Base-by-base conservation (phyloP, 2,329 filamentous ascomycete species). In the Pseudonectria buxi region DNA sequence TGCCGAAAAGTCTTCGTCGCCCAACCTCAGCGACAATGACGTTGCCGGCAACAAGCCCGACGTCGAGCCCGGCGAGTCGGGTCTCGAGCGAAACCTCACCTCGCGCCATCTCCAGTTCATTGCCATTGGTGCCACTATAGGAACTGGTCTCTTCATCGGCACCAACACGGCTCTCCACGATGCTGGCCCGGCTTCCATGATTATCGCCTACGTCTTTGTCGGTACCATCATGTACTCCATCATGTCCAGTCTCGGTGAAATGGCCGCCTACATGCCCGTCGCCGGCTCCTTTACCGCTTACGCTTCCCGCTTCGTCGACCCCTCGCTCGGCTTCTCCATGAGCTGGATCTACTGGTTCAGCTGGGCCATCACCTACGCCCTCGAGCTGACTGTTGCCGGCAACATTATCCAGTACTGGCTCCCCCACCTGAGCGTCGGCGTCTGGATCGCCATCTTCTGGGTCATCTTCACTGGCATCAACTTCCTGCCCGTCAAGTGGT, bases 261-360 rank as follows among this genome's bases (percentile, higher is more conserved):
- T 92, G 71, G 81, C 84, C 9, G 81, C 84, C 10, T 86, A 80
- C 49, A 78, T 89, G 18, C 86, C 86, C 6, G 78, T 89, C 25
- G 69, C 81, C 14, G 86, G 83, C 39, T 81, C 82, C 27, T 89
- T 89, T 55, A 84, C 83, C 22, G 72, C 79, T 28, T 90, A 88
- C 50, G 83, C 84, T 14, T 72, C 78, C 26, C 81, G 85, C 13
- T 86, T 90, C 50, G 72, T 87, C 44, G 79, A 85, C 51, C 78
- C 76, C 10, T 79, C 78, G 37, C 65, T 87, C 31, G 83, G 82
- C 7, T 88, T 88, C 50, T 72, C 83, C 14, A 83, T 88, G 72
- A 84, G 85, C 14, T 89, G 83, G 83, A 79, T 86, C 40, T 89
- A 89, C 61, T 89, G 81, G 80, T 87, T 87, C 54, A 80, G 74